Base-by-base conservation (phyloP, 1,139 yeast species). In the Yamadazyma mexicana region DNA sequence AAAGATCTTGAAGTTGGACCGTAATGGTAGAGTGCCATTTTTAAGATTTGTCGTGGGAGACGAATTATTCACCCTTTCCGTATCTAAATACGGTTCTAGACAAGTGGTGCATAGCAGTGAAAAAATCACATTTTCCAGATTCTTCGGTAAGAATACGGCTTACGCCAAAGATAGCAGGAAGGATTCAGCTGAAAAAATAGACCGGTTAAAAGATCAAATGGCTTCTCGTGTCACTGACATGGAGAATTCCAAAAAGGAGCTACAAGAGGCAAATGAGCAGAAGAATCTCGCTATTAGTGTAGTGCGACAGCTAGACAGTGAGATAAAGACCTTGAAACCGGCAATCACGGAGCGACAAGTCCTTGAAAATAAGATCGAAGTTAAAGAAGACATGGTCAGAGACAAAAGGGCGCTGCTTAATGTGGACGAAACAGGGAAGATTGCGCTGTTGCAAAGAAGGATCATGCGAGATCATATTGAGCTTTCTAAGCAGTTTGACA, bases 21-120 rank as follows among this genome's bases (percentile, higher is more conserved):
- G 58, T 24, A 73, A 76, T 3, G 64, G 62, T 1, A 61, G 61
- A 16, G 57, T 77, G 2, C 61, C 72, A 1, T 75, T 86, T 48
- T 63, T 62, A 43, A 79, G 75, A 53, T 80, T 83, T 52, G 71
- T 83, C 34, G 78, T 83, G 23, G 87, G 85, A 1, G 76, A 75
- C 40, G 69, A 73, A 1, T 49, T 81, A 17, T 78, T 77, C 43
- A 66, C 65, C 11, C 62, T 84, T 15, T 63, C 61, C 11, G 66
- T 69, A 46, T 87, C 95, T 0, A 61, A 57, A 18, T 83, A 81
- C 58, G 89, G 89, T 15, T 58, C 67, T 3, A 68, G 60, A 40
- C 85, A 80, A 54, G 61, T 73, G 2, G 66, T 69, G 38, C 67
- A 69, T 53, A 43, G 66, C 60, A 43, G 75, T 0, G 76, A 71